A percentile compares a stretch with the other conserved stretches of the same genome.
Conservation (phyloP, 108 stramenopile genomes). For the Skeletonema grethae region DNA sequence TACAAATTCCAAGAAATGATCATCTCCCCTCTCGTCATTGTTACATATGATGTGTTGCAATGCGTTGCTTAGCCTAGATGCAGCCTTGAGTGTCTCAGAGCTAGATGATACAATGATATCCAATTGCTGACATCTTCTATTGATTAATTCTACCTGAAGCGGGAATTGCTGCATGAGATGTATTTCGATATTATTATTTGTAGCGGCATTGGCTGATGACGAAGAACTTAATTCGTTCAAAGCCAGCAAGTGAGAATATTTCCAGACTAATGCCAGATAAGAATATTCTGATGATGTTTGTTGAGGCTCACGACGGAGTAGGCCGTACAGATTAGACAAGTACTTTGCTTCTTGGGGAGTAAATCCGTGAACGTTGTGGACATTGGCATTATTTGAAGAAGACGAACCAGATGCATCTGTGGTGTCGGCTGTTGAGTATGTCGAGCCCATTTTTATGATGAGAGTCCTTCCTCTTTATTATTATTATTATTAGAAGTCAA, state of each 20-base stretch:
- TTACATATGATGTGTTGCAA: constrained; percentile 11
- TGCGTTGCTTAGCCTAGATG: constrained; percentile 1
- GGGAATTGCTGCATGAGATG: constrained; percentile 4
- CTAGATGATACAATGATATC: constrained; percentile 9
- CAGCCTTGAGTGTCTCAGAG: not conserved
- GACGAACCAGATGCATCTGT: too few species aligned
- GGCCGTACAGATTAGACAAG: too few species aligned
- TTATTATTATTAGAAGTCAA: too few species aligned
- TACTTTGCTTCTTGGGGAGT: too few species aligned
- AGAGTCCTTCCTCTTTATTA: too few species aligned
- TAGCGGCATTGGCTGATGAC: not conserved
- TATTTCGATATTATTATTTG: constrained; percentile 4
- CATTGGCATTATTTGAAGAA: too few species aligned
- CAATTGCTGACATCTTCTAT: constrained; percentile 20
- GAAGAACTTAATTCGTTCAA: not conserved
- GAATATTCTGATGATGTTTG: not conserved
- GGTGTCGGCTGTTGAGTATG: too few species aligned
- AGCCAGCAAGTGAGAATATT: not conserved
- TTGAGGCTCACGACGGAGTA: not conserved
- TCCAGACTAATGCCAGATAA: not conserved
- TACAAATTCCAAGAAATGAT: constrained; percentile 6
- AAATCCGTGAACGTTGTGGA: too few species aligned
- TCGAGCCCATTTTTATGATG: too few species aligned
- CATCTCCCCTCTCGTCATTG: not conserved
- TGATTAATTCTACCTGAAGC: not conserved